Base-by-base conservation (phyloP, 208 protist genomes). In the Trypanosoma theileri region DNA sequence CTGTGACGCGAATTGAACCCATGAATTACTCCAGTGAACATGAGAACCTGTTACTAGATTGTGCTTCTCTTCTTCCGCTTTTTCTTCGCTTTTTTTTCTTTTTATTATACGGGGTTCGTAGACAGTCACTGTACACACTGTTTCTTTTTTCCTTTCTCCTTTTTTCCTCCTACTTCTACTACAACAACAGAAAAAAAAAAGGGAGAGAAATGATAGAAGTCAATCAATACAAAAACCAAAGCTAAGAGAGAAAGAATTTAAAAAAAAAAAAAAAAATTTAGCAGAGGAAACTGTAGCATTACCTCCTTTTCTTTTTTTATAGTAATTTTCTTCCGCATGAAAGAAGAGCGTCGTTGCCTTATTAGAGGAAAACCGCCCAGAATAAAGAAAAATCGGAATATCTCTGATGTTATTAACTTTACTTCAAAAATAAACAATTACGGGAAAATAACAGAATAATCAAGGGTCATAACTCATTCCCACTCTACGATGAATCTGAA, bases 141-240 rank as follows among this genome's bases (percentile, higher is more conserved):
- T n/a, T 56, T 59, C 19, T 68, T 60, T 7, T 44, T 45, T 48
- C n/a, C 1, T 41, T 59, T 58, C n/a, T 55, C 40, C 24, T 60
- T 40, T 63, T 62, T 44, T 53, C 14, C 46, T 42, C 3, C n/a
- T 22, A 17, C 19, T 12, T 59, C 44, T 40, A 24, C 50, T 13
- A 41, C 26, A 41, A 59, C 19, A n/a, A 19, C 59, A 22, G 58
- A 13, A 62, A 69, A 35, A 59, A 75, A 41, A 48, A 48, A 48
- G 11, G 11, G 16, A 35, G 28, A 35, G 28, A 35, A 35, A 35
- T 35, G 28, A 35, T 35, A 35, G 4, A 35, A 35, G 4, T 35
- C 28, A 35, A 35, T 35, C 1, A 35, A 35, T 35, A 35, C 4
- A 35, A 1, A 35, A 35, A 8, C 6, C 6, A 35, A 35, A 35